phyloP scores from a whole-genome alignment of 2,329 filamentous ascomycete species.

The Trichoderma cornu-damae region DNA sequence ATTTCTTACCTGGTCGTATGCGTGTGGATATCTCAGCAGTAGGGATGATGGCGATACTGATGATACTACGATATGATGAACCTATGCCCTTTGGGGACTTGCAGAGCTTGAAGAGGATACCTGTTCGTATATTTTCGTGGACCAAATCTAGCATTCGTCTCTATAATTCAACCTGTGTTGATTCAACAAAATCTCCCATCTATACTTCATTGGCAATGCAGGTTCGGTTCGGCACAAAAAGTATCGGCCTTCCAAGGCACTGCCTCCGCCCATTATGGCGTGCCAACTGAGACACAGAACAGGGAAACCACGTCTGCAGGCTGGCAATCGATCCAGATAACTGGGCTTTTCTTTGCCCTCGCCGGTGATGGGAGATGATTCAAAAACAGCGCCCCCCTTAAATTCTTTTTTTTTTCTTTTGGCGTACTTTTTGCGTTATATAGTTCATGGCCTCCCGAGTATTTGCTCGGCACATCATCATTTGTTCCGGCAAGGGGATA shows the following conservation, averaged over 20 bases:
- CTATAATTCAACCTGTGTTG: background rate
- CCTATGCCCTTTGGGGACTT: background rate
- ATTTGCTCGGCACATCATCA: background rate
- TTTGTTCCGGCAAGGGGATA: background rate
- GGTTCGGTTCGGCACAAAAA: too few relatives aligned
- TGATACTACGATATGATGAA: background rate
- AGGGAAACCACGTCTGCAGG: background rate
- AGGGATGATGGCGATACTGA: background rate
- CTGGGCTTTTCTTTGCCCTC: background rate
- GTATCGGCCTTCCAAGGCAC: background rate
- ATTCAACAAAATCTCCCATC: background rate
- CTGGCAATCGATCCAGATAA: background rate
- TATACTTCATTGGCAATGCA: background rate
- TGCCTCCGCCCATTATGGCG: background rate
- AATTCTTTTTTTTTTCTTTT: too few relatives aligned
- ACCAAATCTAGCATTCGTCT: background rate
- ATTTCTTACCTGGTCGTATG: too few relatives aligned
- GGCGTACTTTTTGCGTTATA: background rate
- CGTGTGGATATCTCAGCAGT: background rate
- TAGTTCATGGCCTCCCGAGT: background rate
- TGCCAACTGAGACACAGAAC: conserved; percentile 1
- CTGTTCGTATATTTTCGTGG: too few relatives aligned
- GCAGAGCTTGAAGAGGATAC: background rate
- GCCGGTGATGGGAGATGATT: background rate
- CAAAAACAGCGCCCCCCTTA: too few relatives aligned